Conservation (phyloP, 2,329 filamentous ascomycete species). For the Apiospora rasikravindrae region DNA sequence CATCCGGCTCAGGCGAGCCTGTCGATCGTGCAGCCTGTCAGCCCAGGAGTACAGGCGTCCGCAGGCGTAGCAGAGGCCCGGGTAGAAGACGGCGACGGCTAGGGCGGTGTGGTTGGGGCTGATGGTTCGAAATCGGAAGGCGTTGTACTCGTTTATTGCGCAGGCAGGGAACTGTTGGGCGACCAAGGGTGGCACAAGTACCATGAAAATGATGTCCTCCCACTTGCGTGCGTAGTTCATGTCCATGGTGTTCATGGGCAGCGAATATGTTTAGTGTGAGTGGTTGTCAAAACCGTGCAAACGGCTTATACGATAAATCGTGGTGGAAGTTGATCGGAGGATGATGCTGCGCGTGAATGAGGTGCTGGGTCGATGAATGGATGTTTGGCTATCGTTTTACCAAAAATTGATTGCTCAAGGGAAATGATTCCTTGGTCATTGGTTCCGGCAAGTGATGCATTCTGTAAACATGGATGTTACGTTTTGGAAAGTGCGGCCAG, state of each 20-base stretch:
- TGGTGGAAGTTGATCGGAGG: too few species aligned
- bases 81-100: not conserved
- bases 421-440: too few species aligned
- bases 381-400: too few species aligned
- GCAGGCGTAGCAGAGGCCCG: not conserved
- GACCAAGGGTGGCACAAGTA: not conserved
- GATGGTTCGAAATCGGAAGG: not conserved
- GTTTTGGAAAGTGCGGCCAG: too few species aligned
- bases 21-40: not conserved
- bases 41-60: not conserved
- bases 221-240: not conserved
- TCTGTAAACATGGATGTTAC: too few species aligned
- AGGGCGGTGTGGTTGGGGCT: not conserved
- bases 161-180: not conserved
- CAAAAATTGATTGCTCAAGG: too few species aligned
- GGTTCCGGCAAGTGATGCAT: too few species aligned
- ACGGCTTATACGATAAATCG: too few species aligned
- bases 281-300: too few species aligned
- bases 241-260: not conserved
- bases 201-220: not conserved
- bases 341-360: too few species aligned
- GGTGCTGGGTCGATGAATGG: too few species aligned
- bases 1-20: not conserved
- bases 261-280: too few species aligned
- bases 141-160: not conserved